Base-by-base conservation (phyloP, 192 early-diverging fungal genomes). In the Obelidium mucronatum region DNA sequence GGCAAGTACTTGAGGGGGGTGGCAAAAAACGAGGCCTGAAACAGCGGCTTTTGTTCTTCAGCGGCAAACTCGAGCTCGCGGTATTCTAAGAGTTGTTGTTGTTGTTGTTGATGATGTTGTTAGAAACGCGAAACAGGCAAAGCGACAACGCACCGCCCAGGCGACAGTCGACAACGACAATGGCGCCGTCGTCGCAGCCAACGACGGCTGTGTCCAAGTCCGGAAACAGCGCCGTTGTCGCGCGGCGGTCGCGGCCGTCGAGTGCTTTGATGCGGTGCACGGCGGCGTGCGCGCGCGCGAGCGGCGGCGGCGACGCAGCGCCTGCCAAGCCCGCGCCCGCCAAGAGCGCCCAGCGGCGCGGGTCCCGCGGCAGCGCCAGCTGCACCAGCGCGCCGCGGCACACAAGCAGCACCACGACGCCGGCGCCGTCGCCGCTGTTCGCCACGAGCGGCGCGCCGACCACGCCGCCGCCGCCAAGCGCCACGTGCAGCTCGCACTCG, bases 181-280 rank as follows among this genome's bases (percentile, higher is more conserved):
- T 36, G 36, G n/a, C 40, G 31, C 17, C 37, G 5, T 68, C 42
- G 39, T 5, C 66, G 0, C 15, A 26, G 28, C 34, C 42, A 6
- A 68, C 66, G 15, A 40, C 44, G 44, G 15, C 30, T 30, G 66
- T 68, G 39, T 68, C 66, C 39, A 51, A n/a, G 66, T 68, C 66
- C 6, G 66, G 40, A 33, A 68, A 68, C n/a, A 51, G 66, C 15
- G 28, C 66, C 19, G 36, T 6, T 19, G 44, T 19, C 44, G 44
- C 11, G 44, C 19, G 11, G 44, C 8, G 44, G 11, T 15, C 44
- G 11, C 44, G 44, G 19, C 44, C 44, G 44, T 19, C 11, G 44
- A n/a, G n/a, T n/a, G n/a, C n/a, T n/a, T n/a, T n/a, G n/a, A n/a
- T n/a, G n/a, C n/a, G n/a, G n/a, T n/a, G n/a, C n/a, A n/a, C n/a